Conservation (phyloP, 139 green algal species). For the Chlamydomonas sphaeroides region DNA sequence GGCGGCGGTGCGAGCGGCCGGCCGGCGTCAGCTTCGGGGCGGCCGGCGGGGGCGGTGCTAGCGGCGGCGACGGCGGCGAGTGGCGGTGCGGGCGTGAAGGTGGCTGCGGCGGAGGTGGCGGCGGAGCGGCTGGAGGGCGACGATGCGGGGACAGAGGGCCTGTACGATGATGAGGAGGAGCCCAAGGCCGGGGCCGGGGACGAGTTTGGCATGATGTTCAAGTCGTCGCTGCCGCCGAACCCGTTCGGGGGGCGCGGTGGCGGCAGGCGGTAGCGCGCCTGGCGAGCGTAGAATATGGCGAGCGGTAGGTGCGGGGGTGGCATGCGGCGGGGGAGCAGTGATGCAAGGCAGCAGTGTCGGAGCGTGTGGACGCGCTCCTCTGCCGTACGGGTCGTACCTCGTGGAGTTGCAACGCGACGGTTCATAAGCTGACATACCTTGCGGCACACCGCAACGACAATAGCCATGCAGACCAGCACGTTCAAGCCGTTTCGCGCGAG, state of each 20-base stretch:
- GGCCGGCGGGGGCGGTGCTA: constrained; percentile 1
- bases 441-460: too few relatives aligned
- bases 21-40: constrained; percentile 1
- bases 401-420: too few relatives aligned
- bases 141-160: constrained; percentile 15
- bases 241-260: not conserved
- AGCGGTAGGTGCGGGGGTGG: not conserved
- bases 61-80: constrained; percentile 4
- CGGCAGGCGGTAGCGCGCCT: not conserved
- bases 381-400: too few relatives aligned
- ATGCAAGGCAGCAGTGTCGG: too few relatives aligned
- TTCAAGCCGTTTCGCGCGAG: too few relatives aligned
- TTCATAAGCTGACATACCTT: too few relatives aligned
- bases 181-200: not conserved
- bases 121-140: constrained; percentile 15
- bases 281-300: not conserved
- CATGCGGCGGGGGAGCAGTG: too few relatives aligned
- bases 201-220: constrained; percentile 34
- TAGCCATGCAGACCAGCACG: too few relatives aligned
- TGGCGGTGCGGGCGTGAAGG: not conserved
- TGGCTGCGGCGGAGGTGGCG: constrained; percentile 3
- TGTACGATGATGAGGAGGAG: constrained; percentile 32
- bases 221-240: constrained; percentile 23
- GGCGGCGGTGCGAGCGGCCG: not conserved
- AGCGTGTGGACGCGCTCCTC: too few relatives aligned